These are phyloP conservation scores for Ziziphus jujuba DNA, from an alignment of 306 rosid genomes.

Conservation along the genomic window DNA sequence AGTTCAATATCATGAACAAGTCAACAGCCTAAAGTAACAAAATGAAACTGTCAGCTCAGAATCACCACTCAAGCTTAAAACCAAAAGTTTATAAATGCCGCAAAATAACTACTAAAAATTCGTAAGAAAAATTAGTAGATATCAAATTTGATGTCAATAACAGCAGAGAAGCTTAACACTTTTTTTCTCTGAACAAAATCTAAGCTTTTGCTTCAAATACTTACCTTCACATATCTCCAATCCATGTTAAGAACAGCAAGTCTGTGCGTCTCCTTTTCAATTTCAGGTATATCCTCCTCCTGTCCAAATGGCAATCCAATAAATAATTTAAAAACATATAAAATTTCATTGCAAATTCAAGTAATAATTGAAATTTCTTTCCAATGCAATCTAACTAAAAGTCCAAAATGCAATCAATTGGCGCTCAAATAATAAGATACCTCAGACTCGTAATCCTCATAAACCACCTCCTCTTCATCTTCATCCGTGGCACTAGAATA, in stretches of 20 bases:
- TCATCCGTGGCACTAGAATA: conserved; percentile 38
- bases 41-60: conserved; percentile 1
- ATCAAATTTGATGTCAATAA: neutral
- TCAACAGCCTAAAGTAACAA: conserved; percentile 63
- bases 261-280: conserved; percentile 67
- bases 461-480: conserved; percentile 31
- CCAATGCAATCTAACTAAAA: too few species aligned
- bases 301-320: conserved; percentile 14
- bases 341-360: neutral
- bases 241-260: conserved; percentile 91
- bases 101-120: too few species aligned
- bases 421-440: conserved; percentile 27
- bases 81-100: too few species aligned
- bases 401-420: neutral
- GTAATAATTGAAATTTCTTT: neutral
- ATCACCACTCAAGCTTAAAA: too few species aligned
- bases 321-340: neutral
- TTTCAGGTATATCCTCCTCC: conserved; percentile 54
- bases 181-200: neutral
- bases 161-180: neutral
- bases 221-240: conserved; percentile 83
- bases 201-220: conserved; percentile 11
- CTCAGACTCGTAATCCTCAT: conserved; percentile 41
- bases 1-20: conserved; percentile 63
- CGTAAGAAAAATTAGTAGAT: neutral